phyloP scores from a whole-genome alignment of 1,284 basidiomycete genomes.

The Agaricales sp. region DNA sequence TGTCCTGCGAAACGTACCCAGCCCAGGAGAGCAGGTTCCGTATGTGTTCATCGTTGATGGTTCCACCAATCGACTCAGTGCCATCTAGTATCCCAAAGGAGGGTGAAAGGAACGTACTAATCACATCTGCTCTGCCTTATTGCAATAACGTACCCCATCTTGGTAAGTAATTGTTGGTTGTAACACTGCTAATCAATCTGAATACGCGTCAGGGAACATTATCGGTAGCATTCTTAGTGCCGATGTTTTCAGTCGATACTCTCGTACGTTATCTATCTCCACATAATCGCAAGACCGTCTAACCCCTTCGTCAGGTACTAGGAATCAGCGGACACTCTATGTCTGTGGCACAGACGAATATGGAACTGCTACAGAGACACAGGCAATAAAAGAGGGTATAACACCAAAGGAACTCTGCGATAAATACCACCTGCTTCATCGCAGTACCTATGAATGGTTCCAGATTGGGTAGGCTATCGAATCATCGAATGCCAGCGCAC shows the following conservation, averaged over 20 bases:
- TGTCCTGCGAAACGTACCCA: slow-evolving; percentile 44
- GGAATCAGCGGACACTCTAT: slow-evolving; percentile 70
- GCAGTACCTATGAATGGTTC: slow-evolving; percentile 94
- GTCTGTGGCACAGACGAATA: slow-evolving; percentile 99
- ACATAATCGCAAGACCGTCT: neutral
- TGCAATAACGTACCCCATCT: slow-evolving; percentile 99
- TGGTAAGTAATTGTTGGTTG: slow-evolving; percentile 37
- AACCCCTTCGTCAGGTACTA: slow-evolving; percentile 38
- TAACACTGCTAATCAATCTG: slow-evolving; percentile 1
- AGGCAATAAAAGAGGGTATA: slow-evolving; percentile 90
- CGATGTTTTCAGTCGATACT: slow-evolving; percentile 70
- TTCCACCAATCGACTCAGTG: slow-evolving; percentile 12
- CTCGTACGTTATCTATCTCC: slow-evolving; percentile 35
- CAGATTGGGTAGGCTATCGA: slow-evolving; percentile 55
- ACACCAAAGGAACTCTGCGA: slow-evolving; percentile 86
- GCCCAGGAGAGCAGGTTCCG: slow-evolving; percentile 39
- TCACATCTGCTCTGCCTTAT: slow-evolving; percentile 95
- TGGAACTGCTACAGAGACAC: slow-evolving; percentile 96
- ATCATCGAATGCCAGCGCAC: slow-evolving; percentile 1
- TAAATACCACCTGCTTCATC: slow-evolving; percentile 88
- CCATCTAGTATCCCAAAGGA: slow-evolving; percentile 66
- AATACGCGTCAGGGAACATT: slow-evolving; percentile 68
- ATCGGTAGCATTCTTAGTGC: slow-evolving; percentile 95
- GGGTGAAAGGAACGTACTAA: slow-evolving; percentile 80
- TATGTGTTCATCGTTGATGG: slow-evolving; percentile 18